phyloP scores from a whole-genome alignment of 2,329 filamentous ascomycete species.

The Aspergillus awamori region DNA sequence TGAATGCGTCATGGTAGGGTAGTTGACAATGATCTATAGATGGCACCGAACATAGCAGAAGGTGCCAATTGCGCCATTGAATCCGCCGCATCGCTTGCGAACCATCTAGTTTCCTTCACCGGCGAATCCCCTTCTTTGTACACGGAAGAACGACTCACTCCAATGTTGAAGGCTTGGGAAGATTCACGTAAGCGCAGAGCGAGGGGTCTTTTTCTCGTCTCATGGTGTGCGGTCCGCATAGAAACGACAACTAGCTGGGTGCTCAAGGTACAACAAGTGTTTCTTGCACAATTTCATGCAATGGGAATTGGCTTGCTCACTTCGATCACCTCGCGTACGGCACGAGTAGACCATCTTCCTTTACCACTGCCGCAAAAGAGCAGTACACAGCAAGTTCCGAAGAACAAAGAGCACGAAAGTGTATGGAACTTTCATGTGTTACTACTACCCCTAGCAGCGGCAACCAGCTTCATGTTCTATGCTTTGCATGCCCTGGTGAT shows the following conservation, averaged over 20 bases:
- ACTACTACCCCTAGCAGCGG: background rate
- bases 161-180: constrained; percentile 1
- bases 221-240: background rate
- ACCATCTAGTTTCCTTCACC: constrained; percentile 12
- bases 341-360: constrained; percentile 8
- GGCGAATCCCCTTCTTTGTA: background rate
- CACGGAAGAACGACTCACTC: background rate
- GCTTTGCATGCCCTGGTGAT: background rate
- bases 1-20: background rate
- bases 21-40: constrained; percentile 13
- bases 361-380: background rate
- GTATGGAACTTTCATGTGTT: background rate
- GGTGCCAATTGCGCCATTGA: constrained; percentile 47
- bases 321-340: background rate
- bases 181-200: background rate
- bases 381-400: too few species aligned
- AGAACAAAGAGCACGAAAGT: background rate
- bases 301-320: background rate
- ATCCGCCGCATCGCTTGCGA: constrained; percentile 38
- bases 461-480: background rate
- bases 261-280: background rate
- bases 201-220: background rate
- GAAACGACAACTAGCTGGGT: background rate
- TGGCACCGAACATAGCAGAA: constrained; percentile 40
- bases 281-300: background rate